A percentile compares a stretch with the other conserved stretches of the same genome.
Evolutionary conservation across 2,329 filamentous ascomycete species (phyloP).

Genomic region (Colletotrichum brevisporum): DNA sequence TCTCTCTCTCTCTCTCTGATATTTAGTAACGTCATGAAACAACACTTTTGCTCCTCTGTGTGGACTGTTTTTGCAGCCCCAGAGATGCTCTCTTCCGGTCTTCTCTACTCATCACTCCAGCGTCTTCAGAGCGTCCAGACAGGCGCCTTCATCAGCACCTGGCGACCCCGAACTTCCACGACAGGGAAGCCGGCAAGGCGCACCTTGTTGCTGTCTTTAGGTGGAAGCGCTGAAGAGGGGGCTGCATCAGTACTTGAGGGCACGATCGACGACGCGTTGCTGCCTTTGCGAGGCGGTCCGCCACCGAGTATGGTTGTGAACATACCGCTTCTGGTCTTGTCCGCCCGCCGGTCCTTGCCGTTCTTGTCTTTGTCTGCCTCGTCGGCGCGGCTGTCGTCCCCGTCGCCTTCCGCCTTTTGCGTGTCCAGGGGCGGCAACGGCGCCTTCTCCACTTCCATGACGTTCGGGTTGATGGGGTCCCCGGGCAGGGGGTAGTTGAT

Average conservation of each 20-base stretch:
- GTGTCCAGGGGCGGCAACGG: conserved; percentile 73
- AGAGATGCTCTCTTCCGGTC: conserved; percentile 9
- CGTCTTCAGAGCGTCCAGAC: conserved; percentile 71
- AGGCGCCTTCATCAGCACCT: conserved; percentile 82
- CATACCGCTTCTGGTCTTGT: conserved; percentile 66
- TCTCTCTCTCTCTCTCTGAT: neutral
- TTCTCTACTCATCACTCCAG: conserved; percentile 5
- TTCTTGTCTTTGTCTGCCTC: conserved; percentile 61
- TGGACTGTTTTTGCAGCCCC: conserved; percentile 7
- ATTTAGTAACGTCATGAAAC: conserved; percentile 6
- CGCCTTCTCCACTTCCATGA: conserved; percentile 90
- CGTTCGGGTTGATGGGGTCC: conserved; percentile 74
- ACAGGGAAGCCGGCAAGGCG: conserved; percentile 83
- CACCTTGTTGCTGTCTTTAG: conserved; percentile 69
- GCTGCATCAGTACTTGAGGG: conserved; percentile 57
- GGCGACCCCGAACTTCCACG: conserved; percentile 81
- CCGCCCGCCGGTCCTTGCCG: conserved; percentile 53
- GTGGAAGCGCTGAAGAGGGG: conserved; percentile 52
- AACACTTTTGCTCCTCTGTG: conserved; percentile 10
- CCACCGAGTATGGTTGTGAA: conserved; percentile 43
- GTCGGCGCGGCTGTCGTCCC: conserved; percentile 58
- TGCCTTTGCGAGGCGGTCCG: conserved; percentile 48
- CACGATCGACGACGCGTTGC: conserved; percentile 48
- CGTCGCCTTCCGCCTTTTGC: conserved; percentile 52
- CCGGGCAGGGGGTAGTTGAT: conserved; percentile 89